phyloP scores from a whole-genome alignment of 768 basidiomycete genomes.

The Punctularia strigosozonata region DNA sequence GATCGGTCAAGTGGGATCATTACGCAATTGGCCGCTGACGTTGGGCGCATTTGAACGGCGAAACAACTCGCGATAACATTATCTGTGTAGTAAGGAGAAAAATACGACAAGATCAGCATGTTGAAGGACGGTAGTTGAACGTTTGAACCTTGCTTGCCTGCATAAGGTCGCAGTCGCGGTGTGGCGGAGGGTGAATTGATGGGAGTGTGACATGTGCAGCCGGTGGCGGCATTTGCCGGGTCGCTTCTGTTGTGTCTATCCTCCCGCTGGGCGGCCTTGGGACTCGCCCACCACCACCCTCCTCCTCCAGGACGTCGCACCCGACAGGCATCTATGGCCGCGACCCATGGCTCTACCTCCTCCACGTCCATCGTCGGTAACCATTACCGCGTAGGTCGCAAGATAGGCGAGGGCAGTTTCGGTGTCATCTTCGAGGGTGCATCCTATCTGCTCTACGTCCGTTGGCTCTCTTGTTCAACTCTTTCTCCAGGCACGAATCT shows the following conservation, averaged over 20 bases:
- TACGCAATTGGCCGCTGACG: slow-evolving; percentile 31
- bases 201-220: too few species aligned
- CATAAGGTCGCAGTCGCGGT: too few species aligned
- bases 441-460: slow-evolving; percentile 7
- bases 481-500: slow-evolving; percentile 73
- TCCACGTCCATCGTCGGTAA: slow-evolving; percentile 75
- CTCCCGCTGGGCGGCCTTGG: too few species aligned
- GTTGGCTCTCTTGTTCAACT: slow-evolving; percentile 2
- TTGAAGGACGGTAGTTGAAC: not conserved
- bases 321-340: slow-evolving; percentile 14
- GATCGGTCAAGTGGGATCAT: slow-evolving; percentile 28
- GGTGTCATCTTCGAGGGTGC: slow-evolving; percentile 92
- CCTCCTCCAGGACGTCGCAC: slow-evolving; percentile 5
- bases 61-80: too few species aligned
- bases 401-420: slow-evolving; percentile 98
- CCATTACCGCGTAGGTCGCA: slow-evolving; percentile 97
- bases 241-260: too few species aligned
- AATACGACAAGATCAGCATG: too few species aligned
- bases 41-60: too few species aligned
- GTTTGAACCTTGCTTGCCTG: too few species aligned
- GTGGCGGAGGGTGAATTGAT: too few species aligned
- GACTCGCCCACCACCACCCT: slow-evolving; percentile 7
- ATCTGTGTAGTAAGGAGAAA: too few species aligned
- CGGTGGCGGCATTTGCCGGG: too few species aligned
- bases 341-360: slow-evolving; percentile 37